Conservation (phyloP, 2,329 filamentous ascomycete genomes). For the Alternaria sp. region DNA sequence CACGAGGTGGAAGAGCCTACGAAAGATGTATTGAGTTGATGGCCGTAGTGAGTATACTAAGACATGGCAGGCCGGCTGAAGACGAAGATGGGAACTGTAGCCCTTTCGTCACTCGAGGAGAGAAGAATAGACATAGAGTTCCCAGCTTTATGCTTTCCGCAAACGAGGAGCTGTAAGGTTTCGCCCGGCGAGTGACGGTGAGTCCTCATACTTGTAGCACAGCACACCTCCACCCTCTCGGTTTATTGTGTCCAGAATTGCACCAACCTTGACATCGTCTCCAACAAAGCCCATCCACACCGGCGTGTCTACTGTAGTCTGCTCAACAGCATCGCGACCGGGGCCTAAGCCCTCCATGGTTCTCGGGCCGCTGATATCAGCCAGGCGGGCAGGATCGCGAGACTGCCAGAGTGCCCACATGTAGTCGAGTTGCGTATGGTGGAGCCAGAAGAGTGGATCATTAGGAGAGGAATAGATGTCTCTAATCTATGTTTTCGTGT, state of each 20-base stretch:
- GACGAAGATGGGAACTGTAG: neutral
- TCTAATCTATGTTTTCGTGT: neutral
- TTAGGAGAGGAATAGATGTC: neutral
- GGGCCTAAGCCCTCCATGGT: neutral
- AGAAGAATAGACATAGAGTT: neutral
- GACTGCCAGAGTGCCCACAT: constrained; percentile 1
- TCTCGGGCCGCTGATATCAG: neutral
- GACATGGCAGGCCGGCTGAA: neutral
- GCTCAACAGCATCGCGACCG: neutral
- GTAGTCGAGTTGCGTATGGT: neutral
- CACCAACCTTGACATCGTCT: neutral
- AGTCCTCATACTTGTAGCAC: neutral
- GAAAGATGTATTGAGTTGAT: neutral
- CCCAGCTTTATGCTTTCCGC: neutral
- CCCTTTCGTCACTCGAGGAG: neutral
- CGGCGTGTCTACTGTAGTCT: neutral
- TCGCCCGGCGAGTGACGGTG: neutral
- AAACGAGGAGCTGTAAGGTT: neutral
- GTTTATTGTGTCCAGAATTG: neutral
- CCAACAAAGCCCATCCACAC: neutral
- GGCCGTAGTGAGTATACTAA: neutral
- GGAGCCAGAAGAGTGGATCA: neutral
- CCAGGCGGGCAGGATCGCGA: neutral
- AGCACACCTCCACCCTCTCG: neutral
- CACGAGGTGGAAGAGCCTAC: neutral